Percentiles rank a stretch among this genome's conserved stretches.
Conservation (phyloP, 1,139 yeast genomes). For the Komagataea norvegica region DNA sequence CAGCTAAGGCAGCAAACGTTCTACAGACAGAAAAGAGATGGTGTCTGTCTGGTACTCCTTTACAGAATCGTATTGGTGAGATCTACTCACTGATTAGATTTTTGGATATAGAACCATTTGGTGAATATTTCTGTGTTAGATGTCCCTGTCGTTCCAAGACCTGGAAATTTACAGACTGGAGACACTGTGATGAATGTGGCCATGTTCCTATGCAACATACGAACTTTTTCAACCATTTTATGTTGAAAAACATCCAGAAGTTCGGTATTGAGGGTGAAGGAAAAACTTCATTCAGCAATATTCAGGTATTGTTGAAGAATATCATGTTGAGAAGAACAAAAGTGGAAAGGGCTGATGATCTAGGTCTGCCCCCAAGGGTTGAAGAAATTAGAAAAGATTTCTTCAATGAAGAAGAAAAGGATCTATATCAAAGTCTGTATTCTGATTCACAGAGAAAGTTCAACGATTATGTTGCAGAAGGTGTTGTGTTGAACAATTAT, state of each 20-base stretch:
- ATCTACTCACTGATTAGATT: slow-evolving; percentile 86
- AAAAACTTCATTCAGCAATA: slow-evolving; percentile 65
- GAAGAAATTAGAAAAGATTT: slow-evolving; percentile 81
- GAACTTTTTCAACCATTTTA: slow-evolving; percentile 90
- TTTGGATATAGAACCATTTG: slow-evolving; percentile 78
- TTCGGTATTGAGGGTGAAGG: slow-evolving; percentile 82
- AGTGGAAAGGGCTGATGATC: slow-evolving; percentile 92
- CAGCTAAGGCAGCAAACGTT: slow-evolving; percentile 85
- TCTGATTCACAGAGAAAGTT: slow-evolving; percentile 83
- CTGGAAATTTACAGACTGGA: slow-evolving; percentile 80
- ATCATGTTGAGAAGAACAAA: slow-evolving; percentile 93
- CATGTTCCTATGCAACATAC: slow-evolving; percentile 94
- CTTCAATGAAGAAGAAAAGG: slow-evolving; percentile 93
- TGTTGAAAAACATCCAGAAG: slow-evolving; percentile 87
- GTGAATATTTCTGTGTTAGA: slow-evolving; percentile 83
- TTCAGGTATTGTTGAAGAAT: slow-evolving; percentile 67
- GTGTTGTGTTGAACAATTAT: slow-evolving; percentile 67
- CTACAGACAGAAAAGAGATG: slow-evolving; percentile 70
- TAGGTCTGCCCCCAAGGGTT: slow-evolving; percentile 92
- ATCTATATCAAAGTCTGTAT: slow-evolving; percentile 80
- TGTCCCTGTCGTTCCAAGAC: slow-evolving; percentile 78
- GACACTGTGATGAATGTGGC: slow-evolving; percentile 81
- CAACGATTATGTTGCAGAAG: slow-evolving; percentile 69
- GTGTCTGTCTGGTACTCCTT: slow-evolving; percentile 94
- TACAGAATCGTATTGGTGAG: slow-evolving; percentile 95